Evolutionary conservation across 148 eudicot genomes (phyloP).

Genomic region (Mesembryanthemum crystallinum): DNA sequence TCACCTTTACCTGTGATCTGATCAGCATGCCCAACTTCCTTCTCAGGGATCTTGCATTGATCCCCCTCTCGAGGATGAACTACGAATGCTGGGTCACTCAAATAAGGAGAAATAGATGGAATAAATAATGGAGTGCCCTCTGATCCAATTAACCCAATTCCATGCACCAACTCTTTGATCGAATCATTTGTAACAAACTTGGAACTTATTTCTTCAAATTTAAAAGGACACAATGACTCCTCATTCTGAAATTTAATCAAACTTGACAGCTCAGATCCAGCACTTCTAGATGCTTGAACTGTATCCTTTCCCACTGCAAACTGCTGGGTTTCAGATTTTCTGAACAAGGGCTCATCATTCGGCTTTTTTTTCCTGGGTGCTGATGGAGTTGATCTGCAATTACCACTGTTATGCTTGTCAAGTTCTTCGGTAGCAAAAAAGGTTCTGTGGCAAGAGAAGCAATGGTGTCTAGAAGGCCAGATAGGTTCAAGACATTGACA

Average conservation of each 20-base stretch:
- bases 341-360: conserved; percentile 24
- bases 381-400: conserved; percentile 32
- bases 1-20: conserved; percentile 16
- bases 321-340: conserved; percentile 25
- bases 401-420: conserved; percentile 39
- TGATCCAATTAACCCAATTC: conserved; percentile 61
- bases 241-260: conserved; percentile 35
- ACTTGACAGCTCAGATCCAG: conserved; percentile 27
- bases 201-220: conserved; percentile 51
- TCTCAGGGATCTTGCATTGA: conserved; percentile 29
- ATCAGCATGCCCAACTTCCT: conserved; percentile 20
- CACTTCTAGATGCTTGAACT: conserved; percentile 29
- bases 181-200: conserved; percentile 53
- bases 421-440: conserved; percentile 42
- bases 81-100: conserved; percentile 39
- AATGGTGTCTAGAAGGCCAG: conserved; percentile 56
- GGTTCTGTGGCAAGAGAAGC: conserved; percentile 53
- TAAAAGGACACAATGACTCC: conserved; percentile 42
- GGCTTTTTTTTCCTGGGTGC: conserved; percentile 32
- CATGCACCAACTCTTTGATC: conserved; percentile 52
- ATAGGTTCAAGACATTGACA: conserved; percentile 67
- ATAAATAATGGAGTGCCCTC: conserved; percentile 51
- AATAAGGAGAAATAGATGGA: conserved; percentile 40
- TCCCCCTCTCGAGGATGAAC: conserved; percentile 27
- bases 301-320: conserved; percentile 13